Evolutionary conservation across 208 protist genomes (phyloP), one percentile per base, ranked within the genome.

Genomic region (Crithidia expoeki): DNA sequence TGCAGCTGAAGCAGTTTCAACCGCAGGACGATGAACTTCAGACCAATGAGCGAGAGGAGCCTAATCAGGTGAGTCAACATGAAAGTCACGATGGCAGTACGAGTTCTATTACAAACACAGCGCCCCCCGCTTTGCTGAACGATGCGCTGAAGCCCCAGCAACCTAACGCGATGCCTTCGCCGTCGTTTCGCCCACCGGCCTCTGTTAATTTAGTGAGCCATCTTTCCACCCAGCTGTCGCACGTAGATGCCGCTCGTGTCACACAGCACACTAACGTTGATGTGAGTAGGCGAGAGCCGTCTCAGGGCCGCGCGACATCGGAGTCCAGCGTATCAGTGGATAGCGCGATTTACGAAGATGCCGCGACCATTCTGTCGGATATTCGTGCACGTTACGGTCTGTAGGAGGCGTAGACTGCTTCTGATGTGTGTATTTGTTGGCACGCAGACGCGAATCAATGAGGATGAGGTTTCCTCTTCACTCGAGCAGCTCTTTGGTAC

Each of bases 371-470:
- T 53, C 57, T 88, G 36, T 79, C 68, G 7, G 76, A 84, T 42
- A 88, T 88, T 47, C 67, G 76, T 38, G 67, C 75, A 46, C 74
- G 72, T 30, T 81, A 88, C 58, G 73, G 76, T 14, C 62, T 88
- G 27, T 83, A 62, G 67, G 25, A 14, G 11, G 5, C 27, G 2
- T 10, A 4, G 4, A 4, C 9, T 34, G 16, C 19, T 9, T 25
- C 23, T 9, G 38, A 44, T 27, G n/a, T 47, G 32, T 7, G 36
- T n/a, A 30, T 55, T 12, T 36, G 36, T n/a, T 32, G n/a, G n/a
- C n/a, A n/a, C n/a, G n/a, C n/a, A n/a, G n/a, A n/a, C n/a, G n/a
- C n/a, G n/a, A n/a, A n/a, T n/a, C n/a, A n/a, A n/a, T n/a, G n/a
- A n/a, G n/a, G n/a, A n/a, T n/a, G n/a, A n/a, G n/a, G n/a, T n/a